These are phyloP conservation scores for Wickerhamomyces bisporus DNA, from an alignment of 805 yeast genomes.

Conservation along the genomic window DNA sequence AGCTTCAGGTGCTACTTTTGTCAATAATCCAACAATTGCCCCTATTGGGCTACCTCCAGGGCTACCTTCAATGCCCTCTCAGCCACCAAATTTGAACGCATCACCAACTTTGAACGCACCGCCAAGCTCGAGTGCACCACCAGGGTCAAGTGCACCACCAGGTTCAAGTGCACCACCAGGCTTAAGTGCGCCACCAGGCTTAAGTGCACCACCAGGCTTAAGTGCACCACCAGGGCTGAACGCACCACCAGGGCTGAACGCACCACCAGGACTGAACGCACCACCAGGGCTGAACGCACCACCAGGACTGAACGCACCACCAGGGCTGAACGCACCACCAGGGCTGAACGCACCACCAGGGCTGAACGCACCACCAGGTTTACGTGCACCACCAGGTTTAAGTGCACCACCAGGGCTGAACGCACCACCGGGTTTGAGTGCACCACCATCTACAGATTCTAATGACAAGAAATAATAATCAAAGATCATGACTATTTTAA, in stretches of 20 bases:
- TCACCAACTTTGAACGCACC: conserved; percentile 26
- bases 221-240: conserved; percentile 24
- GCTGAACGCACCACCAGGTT: conserved; percentile 4
- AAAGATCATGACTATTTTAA: too few relatives aligned
- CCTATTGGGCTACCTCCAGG: conserved; percentile 14
- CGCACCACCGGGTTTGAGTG: conserved; percentile 10
- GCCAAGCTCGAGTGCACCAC: conserved; percentile 20
- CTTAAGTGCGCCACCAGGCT: conserved; percentile 23
- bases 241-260: conserved; percentile 13
- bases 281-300: conserved; percentile 15
- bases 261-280: conserved; percentile 11
- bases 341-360: background rate
- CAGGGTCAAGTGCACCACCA: conserved; percentile 23
- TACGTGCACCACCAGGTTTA: conserved; percentile 4
- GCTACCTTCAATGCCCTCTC: too few relatives aligned
- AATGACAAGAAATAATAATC: background rate
- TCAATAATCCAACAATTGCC: too few relatives aligned
- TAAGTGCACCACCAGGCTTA: conserved; percentile 19
- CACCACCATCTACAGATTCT: background rate
- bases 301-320: conserved; percentile 6
- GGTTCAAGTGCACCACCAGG: conserved; percentile 22
- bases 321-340: conserved; percentile 4
- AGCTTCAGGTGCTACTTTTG: too few relatives aligned
- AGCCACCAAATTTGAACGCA: conserved; percentile 20
- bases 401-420: conserved; percentile 1